These are phyloP conservation scores for Huntiella omanensis DNA, from an alignment of 2,329 filamentous ascomycete species.

Conservation along the genomic window DNA sequence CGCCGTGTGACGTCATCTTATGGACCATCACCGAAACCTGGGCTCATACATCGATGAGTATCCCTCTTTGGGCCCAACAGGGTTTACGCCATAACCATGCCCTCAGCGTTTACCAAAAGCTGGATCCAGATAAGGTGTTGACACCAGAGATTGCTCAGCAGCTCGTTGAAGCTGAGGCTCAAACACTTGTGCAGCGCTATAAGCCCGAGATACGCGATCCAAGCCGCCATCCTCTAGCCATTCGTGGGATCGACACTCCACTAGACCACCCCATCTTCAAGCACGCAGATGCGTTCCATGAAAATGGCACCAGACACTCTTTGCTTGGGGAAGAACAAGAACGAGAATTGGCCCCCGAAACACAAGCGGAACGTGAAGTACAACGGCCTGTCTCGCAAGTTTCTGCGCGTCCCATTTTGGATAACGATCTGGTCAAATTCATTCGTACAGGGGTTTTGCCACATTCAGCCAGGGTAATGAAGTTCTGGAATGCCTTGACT, in stretches of 20 bases:
- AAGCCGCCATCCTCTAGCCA: background rate
- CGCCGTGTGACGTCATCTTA: conserved; percentile 29
- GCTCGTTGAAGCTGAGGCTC: conserved; percentile 37
- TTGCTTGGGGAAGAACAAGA: conserved; percentile 47
- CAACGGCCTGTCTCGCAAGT: conserved; percentile 18
- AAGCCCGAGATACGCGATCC: conserved; percentile 17
- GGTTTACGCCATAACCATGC: conserved; percentile 31
- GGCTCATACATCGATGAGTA: conserved; percentile 25
- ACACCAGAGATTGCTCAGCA: conserved; percentile 17
- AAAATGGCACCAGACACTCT: conserved; percentile 11
- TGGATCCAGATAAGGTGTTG: conserved; percentile 17
- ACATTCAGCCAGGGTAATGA: conserved; percentile 18
- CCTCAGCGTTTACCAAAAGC: conserved; percentile 5
- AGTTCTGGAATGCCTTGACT: conserved; percentile 26
- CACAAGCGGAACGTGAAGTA: conserved; percentile 38
- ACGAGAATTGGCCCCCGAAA: conserved; percentile 45
- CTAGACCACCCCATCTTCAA: conserved; percentile 1
- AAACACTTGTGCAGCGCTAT: conserved; percentile 33
- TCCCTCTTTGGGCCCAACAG: conserved; percentile 43
- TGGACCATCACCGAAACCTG: conserved; percentile 44
- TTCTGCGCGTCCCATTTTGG: background rate
- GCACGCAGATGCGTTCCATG: background rate
- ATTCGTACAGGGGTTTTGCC: conserved; percentile 20
- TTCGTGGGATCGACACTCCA: background rate
- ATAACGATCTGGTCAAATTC: conserved; percentile 22